Conservation (phyloP, 1,139 yeast species). For the Petasospora rhodanensis region DNA sequence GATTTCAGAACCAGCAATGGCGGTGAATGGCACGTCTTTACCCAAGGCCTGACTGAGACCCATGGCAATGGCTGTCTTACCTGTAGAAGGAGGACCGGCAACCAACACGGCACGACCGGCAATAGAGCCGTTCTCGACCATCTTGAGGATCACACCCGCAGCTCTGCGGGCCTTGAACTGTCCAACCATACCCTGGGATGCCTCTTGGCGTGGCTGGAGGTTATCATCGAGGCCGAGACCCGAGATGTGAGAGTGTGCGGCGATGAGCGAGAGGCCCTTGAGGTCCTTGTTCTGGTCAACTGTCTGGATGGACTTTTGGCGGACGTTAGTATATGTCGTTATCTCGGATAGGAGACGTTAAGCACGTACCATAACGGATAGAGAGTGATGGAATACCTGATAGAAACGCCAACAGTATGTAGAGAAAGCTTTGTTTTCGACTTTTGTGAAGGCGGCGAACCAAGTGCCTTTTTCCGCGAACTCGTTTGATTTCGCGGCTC, state of each 20-base stretch:
- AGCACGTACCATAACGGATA: too few species aligned
- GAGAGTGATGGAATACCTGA: too few species aligned
- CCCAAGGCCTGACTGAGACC: slow-evolving; percentile 91
- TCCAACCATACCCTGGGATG: slow-evolving; percentile 95
- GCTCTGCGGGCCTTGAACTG: slow-evolving; percentile 93
- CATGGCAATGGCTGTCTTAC: slow-evolving; percentile 98
- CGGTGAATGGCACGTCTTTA: slow-evolving; percentile 89
- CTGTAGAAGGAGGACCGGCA: slow-evolving; percentile 99
- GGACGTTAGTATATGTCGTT: too few species aligned
- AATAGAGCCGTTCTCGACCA: slow-evolving; percentile 90
- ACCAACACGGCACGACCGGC: slow-evolving; percentile 95
- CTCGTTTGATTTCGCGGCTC: too few species aligned
- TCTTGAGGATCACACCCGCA: slow-evolving; percentile 87
- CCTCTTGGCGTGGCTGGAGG: slow-evolving; percentile 65
- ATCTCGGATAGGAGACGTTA: too few species aligned
- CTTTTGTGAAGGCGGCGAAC: too few species aligned
- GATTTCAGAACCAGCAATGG: slow-evolving; percentile 90
- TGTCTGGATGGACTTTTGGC: slow-evolving; percentile 41
- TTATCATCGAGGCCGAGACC: slow-evolving; percentile 93
- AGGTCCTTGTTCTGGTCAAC: slow-evolving; percentile 40
- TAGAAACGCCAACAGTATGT: too few species aligned
- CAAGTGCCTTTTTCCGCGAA: too few species aligned
- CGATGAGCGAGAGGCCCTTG: slow-evolving; percentile 67
- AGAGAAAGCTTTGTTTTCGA: too few species aligned
- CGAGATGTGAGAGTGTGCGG: slow-evolving; percentile 95